phyloP scores from a whole-genome alignment of 2,329 filamentous ascomycete genomes.

The Trichoderma semiorbis region DNA sequence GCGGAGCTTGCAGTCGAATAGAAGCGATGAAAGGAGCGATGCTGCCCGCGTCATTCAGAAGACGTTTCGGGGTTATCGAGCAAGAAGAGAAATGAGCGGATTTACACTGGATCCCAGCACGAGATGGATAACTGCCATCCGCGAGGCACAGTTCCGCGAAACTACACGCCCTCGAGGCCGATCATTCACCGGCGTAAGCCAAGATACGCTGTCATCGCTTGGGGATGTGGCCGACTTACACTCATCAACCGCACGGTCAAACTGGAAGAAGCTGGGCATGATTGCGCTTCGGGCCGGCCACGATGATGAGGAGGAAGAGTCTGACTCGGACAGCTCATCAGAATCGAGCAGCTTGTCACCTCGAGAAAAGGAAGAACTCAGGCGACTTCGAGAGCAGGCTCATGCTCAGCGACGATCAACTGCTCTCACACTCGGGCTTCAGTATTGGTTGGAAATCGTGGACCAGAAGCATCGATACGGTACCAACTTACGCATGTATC shows the following conservation, averaged over 20 bases:
- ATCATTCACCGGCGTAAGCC: slow-evolving; percentile 19
- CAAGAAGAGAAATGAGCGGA: slow-evolving; percentile 67
- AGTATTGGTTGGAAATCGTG: slow-evolving; percentile 84
- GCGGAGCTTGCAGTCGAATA: slow-evolving; percentile 22
- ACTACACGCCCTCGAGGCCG: slow-evolving; percentile 43
- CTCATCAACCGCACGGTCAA: slow-evolving; percentile 51
- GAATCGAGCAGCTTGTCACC: slow-evolving; percentile 30
- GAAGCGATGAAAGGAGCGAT: slow-evolving; percentile 30
- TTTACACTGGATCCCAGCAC: slow-evolving; percentile 65
- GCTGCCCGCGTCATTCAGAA: slow-evolving; percentile 62
- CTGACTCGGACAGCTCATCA: slow-evolving; percentile 34
- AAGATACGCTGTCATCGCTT: slow-evolving; percentile 17
- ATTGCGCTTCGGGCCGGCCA: slow-evolving; percentile 70
- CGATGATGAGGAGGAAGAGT: slow-evolving; percentile 55
- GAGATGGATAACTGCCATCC: slow-evolving; percentile 66
- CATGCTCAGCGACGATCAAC: slow-evolving; percentile 59
- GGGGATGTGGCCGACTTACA: slow-evolving; percentile 22
- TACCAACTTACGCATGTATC: slow-evolving; percentile 75
- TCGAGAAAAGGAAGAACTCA: slow-evolving; percentile 41
- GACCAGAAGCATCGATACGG: slow-evolving; percentile 86
- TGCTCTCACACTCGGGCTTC: slow-evolving; percentile 76
- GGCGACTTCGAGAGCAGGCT: slow-evolving; percentile 43
- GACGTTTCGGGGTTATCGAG: slow-evolving; percentile 74
- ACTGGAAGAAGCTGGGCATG: slow-evolving; percentile 72
- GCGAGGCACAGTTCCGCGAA: slow-evolving; percentile 54